Percentiles rank a stretch among this genome's conserved stretches.
These are phyloP conservation scores for Paramecium primaurelia DNA, from an alignment of 73 alveolate species.

Conservation along the genomic window DNA sequence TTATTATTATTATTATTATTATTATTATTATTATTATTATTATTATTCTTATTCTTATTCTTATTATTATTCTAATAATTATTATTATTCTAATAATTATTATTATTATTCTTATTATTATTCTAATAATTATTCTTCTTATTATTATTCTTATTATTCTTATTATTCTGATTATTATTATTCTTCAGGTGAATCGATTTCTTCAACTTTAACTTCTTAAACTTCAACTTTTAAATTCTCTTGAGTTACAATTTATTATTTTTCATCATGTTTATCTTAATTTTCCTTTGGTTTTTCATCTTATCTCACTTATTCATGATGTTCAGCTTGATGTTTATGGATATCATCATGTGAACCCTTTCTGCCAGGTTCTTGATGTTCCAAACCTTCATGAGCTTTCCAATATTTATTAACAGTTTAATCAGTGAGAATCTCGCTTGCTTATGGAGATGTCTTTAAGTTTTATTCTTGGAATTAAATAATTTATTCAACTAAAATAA, in stretches of 20 bases:
- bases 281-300: not conserved
- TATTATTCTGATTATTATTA: not conserved
- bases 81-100: not conserved
- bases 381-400: slow-evolving; percentile 19
- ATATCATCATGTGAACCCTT: not conserved
- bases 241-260: not conserved
- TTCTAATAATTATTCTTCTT: not conserved
- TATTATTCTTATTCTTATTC: not conserved
- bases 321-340: not conserved
- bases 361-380: not conserved
- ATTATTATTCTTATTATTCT: not conserved
- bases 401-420: slow-evolving; percentile 35
- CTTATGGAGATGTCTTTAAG: not conserved
- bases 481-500: slow-evolving; percentile 29
- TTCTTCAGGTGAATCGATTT: not conserved
- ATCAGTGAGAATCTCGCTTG: not conserved
- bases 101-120: not conserved
- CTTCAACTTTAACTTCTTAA: not conserved
- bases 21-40: not conserved
- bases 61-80: not conserved
- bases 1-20: not conserved
- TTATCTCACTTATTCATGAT: not conserved
- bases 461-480: not conserved
- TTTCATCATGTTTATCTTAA: not conserved
- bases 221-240: not conserved